A percentile compares a stretch with the other conserved stretches of the same genome.
phyloP scores from a whole-genome alignment of 2,329 filamentous ascomycete genomes.

The Shiraia bambusicola region DNA sequence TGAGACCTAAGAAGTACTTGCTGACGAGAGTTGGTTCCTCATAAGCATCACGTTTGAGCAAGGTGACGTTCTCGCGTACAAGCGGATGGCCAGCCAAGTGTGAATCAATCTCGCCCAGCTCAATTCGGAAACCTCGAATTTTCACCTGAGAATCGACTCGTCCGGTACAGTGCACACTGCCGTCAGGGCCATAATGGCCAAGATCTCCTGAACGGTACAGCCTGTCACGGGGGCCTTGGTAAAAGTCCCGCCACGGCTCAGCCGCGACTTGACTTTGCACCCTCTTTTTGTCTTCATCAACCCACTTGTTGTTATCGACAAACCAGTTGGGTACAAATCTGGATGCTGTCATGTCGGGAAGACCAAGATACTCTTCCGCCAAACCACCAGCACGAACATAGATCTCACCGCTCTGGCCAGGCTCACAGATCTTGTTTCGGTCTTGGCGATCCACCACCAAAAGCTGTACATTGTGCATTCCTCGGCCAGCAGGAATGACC shows the following conservation, averaged over 20 bases:
- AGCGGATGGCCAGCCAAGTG: constrained; percentile 74
- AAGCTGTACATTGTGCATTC: constrained; percentile 87
- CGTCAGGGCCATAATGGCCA: constrained; percentile 69
- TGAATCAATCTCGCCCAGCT: constrained; percentile 88
- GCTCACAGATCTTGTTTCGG: constrained; percentile 67
- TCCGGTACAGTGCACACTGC: constrained; percentile 76
- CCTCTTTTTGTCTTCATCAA: constrained; percentile 61
- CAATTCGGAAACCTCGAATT: constrained; percentile 92
- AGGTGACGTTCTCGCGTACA: constrained; percentile 80
- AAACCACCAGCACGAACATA: constrained; percentile 80
- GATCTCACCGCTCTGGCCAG: constrained; percentile 84
- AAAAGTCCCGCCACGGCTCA: constrained; percentile 77
- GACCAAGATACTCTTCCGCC: constrained; percentile 74
- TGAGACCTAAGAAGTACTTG: constrained; percentile 15
- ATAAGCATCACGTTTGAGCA: constrained; percentile 79
- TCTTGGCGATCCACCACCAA: constrained; percentile 75
- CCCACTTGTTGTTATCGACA: constrained; percentile 70
- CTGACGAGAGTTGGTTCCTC: constrained; percentile 86
- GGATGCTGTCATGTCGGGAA: constrained; percentile 61
- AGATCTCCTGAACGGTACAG: constrained; percentile 88
- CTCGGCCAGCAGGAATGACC: constrained; percentile 77
- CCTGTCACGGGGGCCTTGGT: constrained; percentile 79
- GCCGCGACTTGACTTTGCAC: constrained; percentile 50
- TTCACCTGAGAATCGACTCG: constrained; percentile 89
- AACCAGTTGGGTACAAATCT: constrained; percentile 91